Evolutionary conservation across 2,329 filamentous ascomycete species (phyloP), one percentile per base, ranked within the genome.

Genomic region (Botryotinia narcissicola): DNA sequence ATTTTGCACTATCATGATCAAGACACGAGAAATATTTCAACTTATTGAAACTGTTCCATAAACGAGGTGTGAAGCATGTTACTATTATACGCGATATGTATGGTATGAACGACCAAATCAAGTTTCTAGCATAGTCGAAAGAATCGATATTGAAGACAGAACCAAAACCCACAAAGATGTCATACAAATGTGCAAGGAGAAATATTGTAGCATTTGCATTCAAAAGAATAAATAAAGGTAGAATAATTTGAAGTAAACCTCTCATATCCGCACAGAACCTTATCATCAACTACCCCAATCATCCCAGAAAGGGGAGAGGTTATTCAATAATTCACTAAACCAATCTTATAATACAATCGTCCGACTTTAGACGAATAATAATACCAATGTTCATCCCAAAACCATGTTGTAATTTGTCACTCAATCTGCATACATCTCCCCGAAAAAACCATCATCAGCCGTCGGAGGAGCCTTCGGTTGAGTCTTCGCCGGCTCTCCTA

Each of bases 391-490:
- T 29, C 35, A 1, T 29, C 25, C 2, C 3, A 9, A 1, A 57
- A 22, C 18, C 18, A 69, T 32, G 29, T 12, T 29, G 1, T 69
- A 1, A n/a, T 1, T 2, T 57, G 6, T 4, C 18, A 14, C 29
- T 69, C 66, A 69, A 69, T 69, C 71, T 44, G 71, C 71, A 69
- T 57, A 40, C 71, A 72, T 72, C 22, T 72, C 71, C 25, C 64
- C 44, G n/a, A 72, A 68, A 32, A 72, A 72, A 37, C 64, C 71
- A 60, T 72, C 71, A 25, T 69, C 48, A 44, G 48, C 37, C 18
- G 22, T 40, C 8, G 66, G 66, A 57, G 40, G 25, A 44, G 48
- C n/a, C 37, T 69, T 69, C 32, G 48, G 48, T 51, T 57, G 35
- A 32, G n/a, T 25, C 48, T 59, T 29, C 7, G 10, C 59, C 0